Evolutionary conservation across 2,329 filamentous ascomycete species (phyloP).

Genomic region (Talaromyces islandicus): DNA sequence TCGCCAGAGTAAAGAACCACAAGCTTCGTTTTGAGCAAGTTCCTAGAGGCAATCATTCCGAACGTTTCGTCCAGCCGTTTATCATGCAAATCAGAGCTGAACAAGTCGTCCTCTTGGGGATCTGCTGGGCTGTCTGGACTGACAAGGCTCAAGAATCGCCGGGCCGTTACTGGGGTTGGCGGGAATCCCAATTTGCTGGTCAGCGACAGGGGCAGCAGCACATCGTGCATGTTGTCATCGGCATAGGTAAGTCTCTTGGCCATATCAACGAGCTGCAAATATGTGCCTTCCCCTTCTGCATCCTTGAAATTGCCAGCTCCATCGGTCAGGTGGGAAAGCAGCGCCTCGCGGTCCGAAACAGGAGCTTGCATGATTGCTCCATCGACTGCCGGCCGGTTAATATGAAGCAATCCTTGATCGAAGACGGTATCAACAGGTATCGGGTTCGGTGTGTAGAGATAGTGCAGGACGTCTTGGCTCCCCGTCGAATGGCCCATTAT

Average conservation of each 20-base stretch:
- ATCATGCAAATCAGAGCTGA: conserved; percentile 69
- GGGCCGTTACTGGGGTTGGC: conserved; percentile 47
- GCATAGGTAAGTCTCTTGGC: conserved; percentile 21
- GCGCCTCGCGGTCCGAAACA: conserved; percentile 68
- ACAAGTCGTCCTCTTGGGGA: conserved; percentile 76
- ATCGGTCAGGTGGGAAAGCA: conserved; percentile 32
- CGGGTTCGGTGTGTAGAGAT: conserved; percentile 45
- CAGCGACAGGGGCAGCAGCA: conserved; percentile 29
- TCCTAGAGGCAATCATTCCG: conserved; percentile 40
- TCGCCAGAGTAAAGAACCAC: conserved; percentile 42
- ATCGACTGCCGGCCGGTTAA: conserved; percentile 53
- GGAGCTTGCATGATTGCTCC: conserved; percentile 76
- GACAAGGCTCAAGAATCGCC: conserved; percentile 53
- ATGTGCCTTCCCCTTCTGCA: conserved; percentile 17
- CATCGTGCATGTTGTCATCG: conserved; percentile 16
- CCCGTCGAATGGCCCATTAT: conserved; percentile 66
- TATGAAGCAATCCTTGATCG: conserved; percentile 21
- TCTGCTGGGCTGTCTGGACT: conserved; percentile 46
- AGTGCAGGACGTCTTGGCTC: conserved; percentile 63
- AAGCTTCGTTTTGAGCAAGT: conserved; percentile 32
- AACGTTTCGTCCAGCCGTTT: conserved; percentile 59
- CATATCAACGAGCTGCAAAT: conserved; percentile 28
- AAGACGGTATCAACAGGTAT: conserved; percentile 22
- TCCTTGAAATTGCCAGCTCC: conserved; percentile 11
- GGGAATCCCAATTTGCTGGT: conserved; percentile 26